Conservation (phyloP, 2,329 filamentous ascomycete genomes). For the Venturia aucupariae region DNA sequence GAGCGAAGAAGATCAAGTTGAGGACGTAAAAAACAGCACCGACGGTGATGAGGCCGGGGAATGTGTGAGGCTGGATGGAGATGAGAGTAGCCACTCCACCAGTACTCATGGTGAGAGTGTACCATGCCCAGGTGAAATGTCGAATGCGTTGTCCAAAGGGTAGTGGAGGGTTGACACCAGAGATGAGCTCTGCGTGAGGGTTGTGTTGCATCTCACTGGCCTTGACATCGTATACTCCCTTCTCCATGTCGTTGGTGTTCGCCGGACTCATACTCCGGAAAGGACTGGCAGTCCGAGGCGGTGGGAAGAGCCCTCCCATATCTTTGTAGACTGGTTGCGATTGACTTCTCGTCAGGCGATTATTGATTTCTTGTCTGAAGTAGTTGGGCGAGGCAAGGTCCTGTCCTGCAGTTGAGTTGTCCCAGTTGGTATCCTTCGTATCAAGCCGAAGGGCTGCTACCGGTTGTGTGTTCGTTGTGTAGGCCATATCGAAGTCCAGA, state of each 20-base stretch:
- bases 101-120: constrained; percentile 62
- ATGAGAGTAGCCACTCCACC: constrained; percentile 60
- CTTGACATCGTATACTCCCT: background rate
- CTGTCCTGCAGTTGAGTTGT: background rate
- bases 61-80: constrained; percentile 52
- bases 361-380: background rate
- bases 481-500: background rate
- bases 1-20: constrained; percentile 56
- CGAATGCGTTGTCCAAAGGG: constrained; percentile 37
- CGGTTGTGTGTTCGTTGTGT: background rate
- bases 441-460: background rate
- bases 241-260: background rate
- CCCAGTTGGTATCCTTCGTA: background rate
- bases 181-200: constrained; percentile 8
- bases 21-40: constrained; percentile 59
- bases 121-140: constrained; percentile 66
- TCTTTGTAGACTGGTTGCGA: background rate
- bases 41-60: constrained; percentile 53
- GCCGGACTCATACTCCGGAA: background rate
- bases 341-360: background rate
- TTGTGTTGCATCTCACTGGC: background rate
- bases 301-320: background rate
- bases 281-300: background rate
- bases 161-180: constrained; percentile 12
- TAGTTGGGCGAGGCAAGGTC: background rate